A percentile compares a stretch with the other conserved stretches of the same genome.
Conservation (phyloP, 176 grass and related monocot species). For the Carex littledalei region DNA sequence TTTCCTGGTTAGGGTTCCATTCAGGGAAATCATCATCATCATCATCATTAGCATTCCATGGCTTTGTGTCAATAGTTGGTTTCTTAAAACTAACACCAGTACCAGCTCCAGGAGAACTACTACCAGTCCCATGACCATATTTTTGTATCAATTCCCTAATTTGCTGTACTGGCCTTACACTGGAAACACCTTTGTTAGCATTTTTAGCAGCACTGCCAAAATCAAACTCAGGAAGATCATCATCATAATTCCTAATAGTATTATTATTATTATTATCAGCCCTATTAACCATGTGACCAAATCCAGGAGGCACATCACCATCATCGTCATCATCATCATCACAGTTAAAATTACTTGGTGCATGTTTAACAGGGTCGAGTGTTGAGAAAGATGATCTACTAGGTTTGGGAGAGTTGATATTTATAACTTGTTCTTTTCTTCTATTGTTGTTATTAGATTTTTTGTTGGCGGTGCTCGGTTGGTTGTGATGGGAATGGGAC, state of each 20-base stretch:
- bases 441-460: slow-evolving; percentile 22
- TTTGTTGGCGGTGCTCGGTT: slow-evolving; percentile 21
- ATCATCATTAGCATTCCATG: slow-evolving; percentile 37
- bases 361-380: slow-evolving; percentile 11
- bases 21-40: slow-evolving; percentile 57
- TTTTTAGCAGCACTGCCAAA: slow-evolving; percentile 23
- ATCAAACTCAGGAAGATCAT: slow-evolving; percentile 50
- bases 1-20: slow-evolving; percentile 56
- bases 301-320: slow-evolving; percentile 37
- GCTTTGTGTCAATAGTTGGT: slow-evolving; percentile 10
- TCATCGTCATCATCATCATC: slow-evolving; percentile 12
- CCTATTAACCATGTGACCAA: slow-evolving; percentile 34
- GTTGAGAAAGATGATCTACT: background rate
- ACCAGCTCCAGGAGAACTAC: background rate
- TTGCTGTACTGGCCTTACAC: slow-evolving; percentile 23
- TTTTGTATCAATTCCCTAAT: slow-evolving; percentile 42
- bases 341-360: background rate
- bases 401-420: slow-evolving; percentile 21
- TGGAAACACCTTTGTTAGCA: slow-evolving; percentile 11
- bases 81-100: slow-evolving; percentile 17
- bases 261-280: slow-evolving; percentile 15
- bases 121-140: slow-evolving; percentile 30
- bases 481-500: slow-evolving; percentile 26
- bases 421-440: slow-evolving; percentile 43
- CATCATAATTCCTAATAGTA: slow-evolving; percentile 17